These are phyloP conservation scores for Epichloe gansuensis DNA, from an alignment of 2,329 filamentous ascomycete species.

Conservation along the genomic window DNA sequence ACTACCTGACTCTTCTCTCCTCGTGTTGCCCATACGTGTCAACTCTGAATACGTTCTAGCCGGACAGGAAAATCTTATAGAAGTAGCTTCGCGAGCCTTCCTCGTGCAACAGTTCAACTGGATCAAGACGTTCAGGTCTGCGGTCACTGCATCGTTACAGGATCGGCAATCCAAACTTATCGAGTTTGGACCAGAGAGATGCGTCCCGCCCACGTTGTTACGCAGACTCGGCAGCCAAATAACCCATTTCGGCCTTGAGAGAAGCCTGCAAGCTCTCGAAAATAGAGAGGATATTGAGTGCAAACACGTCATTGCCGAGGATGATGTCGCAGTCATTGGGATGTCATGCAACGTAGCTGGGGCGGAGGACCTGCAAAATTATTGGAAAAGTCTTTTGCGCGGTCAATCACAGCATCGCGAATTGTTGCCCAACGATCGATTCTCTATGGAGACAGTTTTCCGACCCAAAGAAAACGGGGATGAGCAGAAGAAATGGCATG, in stretches of 20 bases:
- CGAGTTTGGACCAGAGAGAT: background rate
- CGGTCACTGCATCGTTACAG: background rate
- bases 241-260: constrained; percentile 8
- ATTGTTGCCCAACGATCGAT: constrained; percentile 5
- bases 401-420: constrained; percentile 8
- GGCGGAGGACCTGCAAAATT: constrained; percentile 18
- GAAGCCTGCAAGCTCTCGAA: background rate
- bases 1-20: background rate
- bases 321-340: constrained; percentile 25
- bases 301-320: background rate
- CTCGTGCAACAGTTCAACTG: constrained; percentile 43
- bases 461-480: background rate
- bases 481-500: background rate
- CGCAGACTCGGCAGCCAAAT: background rate
- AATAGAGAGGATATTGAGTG: background rate
- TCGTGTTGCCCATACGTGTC: background rate
- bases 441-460: background rate
- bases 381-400: constrained; percentile 17
- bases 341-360: constrained; percentile 26
- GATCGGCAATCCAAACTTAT: background rate
- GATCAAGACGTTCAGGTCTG: constrained; percentile 27
- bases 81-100: background rate
- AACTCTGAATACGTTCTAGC: background rate
- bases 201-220: background rate
- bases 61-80: background rate